phyloP scores from a whole-genome alignment of 2,329 filamentous ascomycete species.

The Drechslera avenae region DNA sequence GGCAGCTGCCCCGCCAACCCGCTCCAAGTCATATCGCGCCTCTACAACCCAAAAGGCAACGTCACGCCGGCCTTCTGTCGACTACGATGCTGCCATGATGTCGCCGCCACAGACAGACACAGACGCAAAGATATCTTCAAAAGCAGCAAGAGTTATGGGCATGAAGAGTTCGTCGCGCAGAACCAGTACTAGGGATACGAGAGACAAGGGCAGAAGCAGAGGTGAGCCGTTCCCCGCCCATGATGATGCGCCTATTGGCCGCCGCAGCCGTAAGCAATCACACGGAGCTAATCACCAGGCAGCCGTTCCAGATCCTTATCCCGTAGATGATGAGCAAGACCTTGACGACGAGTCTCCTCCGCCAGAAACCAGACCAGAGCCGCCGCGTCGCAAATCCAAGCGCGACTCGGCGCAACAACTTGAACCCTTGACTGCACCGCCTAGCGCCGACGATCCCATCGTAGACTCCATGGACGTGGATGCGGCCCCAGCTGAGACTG shows the following conservation, averaged over 20 bases:
- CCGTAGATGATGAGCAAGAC: conserved; percentile 66
- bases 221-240: conserved; percentile 41
- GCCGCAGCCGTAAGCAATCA: conserved; percentile 44
- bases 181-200: conserved; percentile 46
- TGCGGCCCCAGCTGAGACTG: conserved; percentile 53
- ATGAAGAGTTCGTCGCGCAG: conserved; percentile 53
- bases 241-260: conserved; percentile 27
- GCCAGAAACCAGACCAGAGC: conserved; percentile 40
- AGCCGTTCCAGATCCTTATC: conserved; percentile 62
- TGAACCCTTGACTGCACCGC: conserved; percentile 44
- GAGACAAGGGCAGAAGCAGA: conserved; percentile 57
- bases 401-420: conserved; percentile 45
- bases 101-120: conserved; percentile 75
- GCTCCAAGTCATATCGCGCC: conserved; percentile 71
- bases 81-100: conserved; percentile 67
- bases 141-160: conserved; percentile 80
- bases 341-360: conserved; percentile 50
- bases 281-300: conserved; percentile 39
- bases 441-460: conserved; percentile 52
- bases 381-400: conserved; percentile 51
- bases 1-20: conserved; percentile 60
- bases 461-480: conserved; percentile 47
- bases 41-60: conserved; percentile 59
- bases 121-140: conserved; percentile 66
- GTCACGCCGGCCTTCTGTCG: conserved; percentile 71